These are phyloP conservation scores for Sordariomycetes sp. DNA, from an alignment of 2,329 filamentous ascomycete genomes.

Conservation along the genomic window DNA sequence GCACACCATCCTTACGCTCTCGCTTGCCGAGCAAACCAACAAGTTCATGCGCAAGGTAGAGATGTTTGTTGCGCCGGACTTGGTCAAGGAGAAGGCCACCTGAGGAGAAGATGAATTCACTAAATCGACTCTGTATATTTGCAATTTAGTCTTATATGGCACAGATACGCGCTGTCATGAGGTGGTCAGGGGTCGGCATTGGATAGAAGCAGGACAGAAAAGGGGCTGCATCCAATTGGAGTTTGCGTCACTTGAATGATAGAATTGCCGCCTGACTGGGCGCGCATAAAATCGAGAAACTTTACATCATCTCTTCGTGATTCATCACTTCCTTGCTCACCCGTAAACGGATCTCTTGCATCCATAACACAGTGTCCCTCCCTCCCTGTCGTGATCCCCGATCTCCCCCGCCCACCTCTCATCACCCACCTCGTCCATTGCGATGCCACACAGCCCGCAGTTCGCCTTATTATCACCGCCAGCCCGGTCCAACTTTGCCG, in stretches of 20 bases:
- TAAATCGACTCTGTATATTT: too few species aligned
- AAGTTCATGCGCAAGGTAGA: slow-evolving; percentile 81
- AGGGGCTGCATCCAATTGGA: too few species aligned
- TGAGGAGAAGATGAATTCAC: not conserved
- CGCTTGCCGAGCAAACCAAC: slow-evolving; percentile 92
- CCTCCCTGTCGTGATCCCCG: slow-evolving; percentile 29
- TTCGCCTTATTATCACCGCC: slow-evolving; percentile 15
- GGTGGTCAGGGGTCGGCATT: too few species aligned
- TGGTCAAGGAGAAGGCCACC: slow-evolving; percentile 1
- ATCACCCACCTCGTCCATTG: slow-evolving; percentile 53
- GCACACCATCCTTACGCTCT: slow-evolving; percentile 90
- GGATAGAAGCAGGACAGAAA: too few species aligned
- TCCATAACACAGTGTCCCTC: slow-evolving; percentile 56
- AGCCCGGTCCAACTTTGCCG: slow-evolving; percentile 62
- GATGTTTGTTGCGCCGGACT: slow-evolving; percentile 31
- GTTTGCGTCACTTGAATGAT: too few species aligned
- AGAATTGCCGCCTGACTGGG: too few species aligned
- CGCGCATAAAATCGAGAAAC: not conserved
- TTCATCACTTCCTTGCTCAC: too few species aligned
- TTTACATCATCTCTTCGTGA: too few species aligned
- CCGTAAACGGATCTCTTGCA: slow-evolving; percentile 57
- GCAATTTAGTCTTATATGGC: too few species aligned
- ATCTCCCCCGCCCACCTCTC: slow-evolving; percentile 54
- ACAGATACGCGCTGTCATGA: too few species aligned
- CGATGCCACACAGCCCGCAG: slow-evolving; percentile 64